A percentile compares a stretch with the other conserved stretches of the same genome.
Evolutionary conservation across 1,284 basidiomycete species (phyloP).

Genomic region (Grifola frondosa): DNA sequence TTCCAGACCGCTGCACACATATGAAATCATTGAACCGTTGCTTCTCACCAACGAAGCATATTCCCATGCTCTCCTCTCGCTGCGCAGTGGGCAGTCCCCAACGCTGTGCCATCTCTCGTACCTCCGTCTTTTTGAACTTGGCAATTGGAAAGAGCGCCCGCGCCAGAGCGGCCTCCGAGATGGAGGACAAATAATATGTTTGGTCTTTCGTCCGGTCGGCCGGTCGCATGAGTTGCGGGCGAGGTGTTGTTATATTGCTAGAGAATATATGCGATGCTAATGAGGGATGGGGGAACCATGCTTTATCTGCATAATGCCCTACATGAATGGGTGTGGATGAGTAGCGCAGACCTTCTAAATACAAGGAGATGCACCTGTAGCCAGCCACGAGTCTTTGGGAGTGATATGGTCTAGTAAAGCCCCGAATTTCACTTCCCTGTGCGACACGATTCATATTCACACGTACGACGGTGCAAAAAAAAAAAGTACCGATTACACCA

Average conservation of each 20-base stretch:
- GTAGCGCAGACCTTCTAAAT: neutral
- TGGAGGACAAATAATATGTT: slow-evolving; percentile 88
- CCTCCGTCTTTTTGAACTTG: slow-evolving; percentile 63
- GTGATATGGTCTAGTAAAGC: slow-evolving; percentile 72
- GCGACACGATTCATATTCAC: neutral
- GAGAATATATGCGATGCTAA: slow-evolving; percentile 11
- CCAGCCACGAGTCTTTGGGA: slow-evolving; percentile 56
- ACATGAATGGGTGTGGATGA: neutral
- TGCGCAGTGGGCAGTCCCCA: slow-evolving; percentile 75
- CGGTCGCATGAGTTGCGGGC: slow-evolving; percentile 67
- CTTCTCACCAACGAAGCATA: slow-evolving; percentile 94
- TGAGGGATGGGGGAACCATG: slow-evolving; percentile 37
- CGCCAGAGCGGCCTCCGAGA: slow-evolving; percentile 61
- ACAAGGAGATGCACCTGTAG: slow-evolving; percentile 58
- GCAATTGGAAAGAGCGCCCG: slow-evolving; percentile 83
- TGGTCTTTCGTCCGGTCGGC: slow-evolving; percentile 84
- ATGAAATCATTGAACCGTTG: slow-evolving; percentile 75
- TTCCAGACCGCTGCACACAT: slow-evolving; percentile 42
- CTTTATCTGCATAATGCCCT: slow-evolving; percentile 90
- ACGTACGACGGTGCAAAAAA: neutral
- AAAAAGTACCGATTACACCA: slow-evolving; percentile 79
- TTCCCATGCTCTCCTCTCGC: slow-evolving; percentile 89
- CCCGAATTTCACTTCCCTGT: slow-evolving; percentile 92
- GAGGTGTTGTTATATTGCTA: slow-evolving; percentile 23
- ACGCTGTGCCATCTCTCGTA: slow-evolving; percentile 74